Evolutionary conservation across 441 rosid genomes (phyloP), one percentile per base, ranked within the genome.

Genomic region (Flueggea neowawraea): DNA sequence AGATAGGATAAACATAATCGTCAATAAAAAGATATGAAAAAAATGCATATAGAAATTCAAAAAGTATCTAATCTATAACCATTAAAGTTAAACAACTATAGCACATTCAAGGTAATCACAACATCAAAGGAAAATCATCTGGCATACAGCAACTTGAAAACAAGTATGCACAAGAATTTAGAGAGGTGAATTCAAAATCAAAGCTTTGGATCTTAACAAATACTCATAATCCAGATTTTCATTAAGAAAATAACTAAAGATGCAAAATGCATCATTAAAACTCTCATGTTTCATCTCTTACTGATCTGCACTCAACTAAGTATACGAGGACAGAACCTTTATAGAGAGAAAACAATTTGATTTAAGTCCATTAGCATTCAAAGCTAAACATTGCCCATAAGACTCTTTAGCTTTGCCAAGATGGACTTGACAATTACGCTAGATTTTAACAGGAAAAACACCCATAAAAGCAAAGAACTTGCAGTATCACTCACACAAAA

Each of bases 321-420:
- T 45, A 62, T 53, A 45, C 13, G 63, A 62, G 72, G 78, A 31
- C 16, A 70, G 69, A 47, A 16, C 75, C 60, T 48, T 75, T 65
- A 14, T 44, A 49, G 56, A 39, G 65, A 15, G 63, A 63, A 22
- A 22, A 50, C 53, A 16, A 22, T 58, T 70, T 57, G 36, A 52
- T 79, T 16, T 33, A 12, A 71, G 81, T 79, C 84, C 86, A 79
- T 76, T 75, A 69, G 80, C 87, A 87, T 85, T 78, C 82, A 82
- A 84, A 84, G 67, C 82, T 69, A 75, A 73, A 61, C 79, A 81
- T 65, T 69, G 80, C 54, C 74, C 1, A 6, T 17, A 44, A 50
- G 72, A 57, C 47, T 55, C 33, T 36, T 65, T 55, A 65, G 60
- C 79, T 73, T 67, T 57, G 74, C 74, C 75, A 78, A 78, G 81